phyloP scores from a whole-genome alignment of 2,329 filamentous ascomycete species.

The Coccinonectria pachysandricola region DNA sequence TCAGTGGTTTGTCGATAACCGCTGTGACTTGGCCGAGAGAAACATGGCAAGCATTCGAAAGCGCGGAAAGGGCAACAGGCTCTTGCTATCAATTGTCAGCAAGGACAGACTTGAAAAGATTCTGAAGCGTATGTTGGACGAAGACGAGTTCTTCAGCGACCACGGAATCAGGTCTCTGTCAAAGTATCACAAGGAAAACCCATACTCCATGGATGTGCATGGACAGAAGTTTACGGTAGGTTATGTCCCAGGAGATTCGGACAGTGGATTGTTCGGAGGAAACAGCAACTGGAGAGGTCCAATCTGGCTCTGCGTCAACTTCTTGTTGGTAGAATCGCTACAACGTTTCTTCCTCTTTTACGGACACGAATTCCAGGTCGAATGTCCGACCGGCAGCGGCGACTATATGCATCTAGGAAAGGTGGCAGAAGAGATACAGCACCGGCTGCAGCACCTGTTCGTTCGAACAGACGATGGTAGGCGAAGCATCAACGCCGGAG shows the following conservation, averaged over 20 bases:
- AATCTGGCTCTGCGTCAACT: conserved; percentile 95
- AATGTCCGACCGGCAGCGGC: conserved; percentile 87
- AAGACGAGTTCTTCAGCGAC: conserved; percentile 83
- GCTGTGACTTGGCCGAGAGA: conserved; percentile 74
- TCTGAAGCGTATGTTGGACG: conserved; percentile 82
- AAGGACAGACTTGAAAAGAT: conserved; percentile 88
- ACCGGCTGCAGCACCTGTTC: conserved; percentile 87
- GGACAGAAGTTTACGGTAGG: conserved; percentile 78
- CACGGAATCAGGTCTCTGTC: conserved; percentile 88
- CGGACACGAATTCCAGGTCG: conserved; percentile 75
- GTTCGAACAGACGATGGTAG: conserved; percentile 73
- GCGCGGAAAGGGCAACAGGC: conserved; percentile 79
- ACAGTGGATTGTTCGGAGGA: conserved; percentile 87
- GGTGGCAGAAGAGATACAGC: conserved; percentile 89
- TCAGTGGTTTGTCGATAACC: conserved; percentile 88
- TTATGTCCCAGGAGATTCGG: conserved; percentile 92
- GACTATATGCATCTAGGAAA: conserved; percentile 94
- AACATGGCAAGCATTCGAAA: conserved; percentile 92
- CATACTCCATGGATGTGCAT: conserved; percentile 92
- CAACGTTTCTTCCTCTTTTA: conserved; percentile 96
- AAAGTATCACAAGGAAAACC: conserved; percentile 81
- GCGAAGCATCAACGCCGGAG: conserved; percentile 78
- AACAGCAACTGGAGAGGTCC: conserved; percentile 98
- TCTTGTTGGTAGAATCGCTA: conserved; percentile 86
- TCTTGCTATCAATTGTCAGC: conserved; percentile 82